These are phyloP conservation scores for Kwoniella europaea DNA, from an alignment of 768 basidiomycete genomes.

Conservation along the genomic window DNA sequence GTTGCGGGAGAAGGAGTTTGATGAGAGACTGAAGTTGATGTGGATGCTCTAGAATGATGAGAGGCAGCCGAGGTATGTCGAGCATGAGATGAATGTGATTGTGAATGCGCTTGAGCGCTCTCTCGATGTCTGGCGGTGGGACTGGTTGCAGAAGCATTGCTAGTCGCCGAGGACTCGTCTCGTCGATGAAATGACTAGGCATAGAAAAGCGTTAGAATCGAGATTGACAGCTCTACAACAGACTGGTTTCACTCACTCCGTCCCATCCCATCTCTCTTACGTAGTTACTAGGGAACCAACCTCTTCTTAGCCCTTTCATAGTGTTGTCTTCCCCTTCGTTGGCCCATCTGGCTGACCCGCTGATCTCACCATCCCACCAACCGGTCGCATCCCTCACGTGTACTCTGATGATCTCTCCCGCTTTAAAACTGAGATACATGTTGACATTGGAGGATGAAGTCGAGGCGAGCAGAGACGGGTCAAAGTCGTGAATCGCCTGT, in stretches of 20 bases:
- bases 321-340: constrained; percentile 20
- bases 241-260: constrained; percentile 28
- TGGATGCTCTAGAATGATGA: constrained; percentile 29
- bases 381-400: constrained; percentile 83
- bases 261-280: constrained; percentile 49
- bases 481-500: constrained; percentile 85
- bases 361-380: constrained; percentile 98
- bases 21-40: constrained; percentile 18
- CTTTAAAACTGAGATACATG: constrained; percentile 84
- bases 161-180: constrained; percentile 4
- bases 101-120: not conserved
- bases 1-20: constrained; percentile 37
- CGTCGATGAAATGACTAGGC: constrained; percentile 20
- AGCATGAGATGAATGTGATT: constrained; percentile 16
- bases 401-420: constrained; percentile 91
- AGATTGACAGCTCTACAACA: too few relatives aligned
- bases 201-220: not conserved
- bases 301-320: constrained; percentile 63
- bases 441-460: constrained; percentile 62
- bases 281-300: constrained; percentile 99
- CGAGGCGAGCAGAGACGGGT: constrained; percentile 42
- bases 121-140: constrained; percentile 19
- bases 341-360: constrained; percentile 60
- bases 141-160: constrained; percentile 8
- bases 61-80: constrained; percentile 35